Conservation (phyloP, 2,329 filamentous ascomycete species). For the Diaporthe amygdali region DNA sequence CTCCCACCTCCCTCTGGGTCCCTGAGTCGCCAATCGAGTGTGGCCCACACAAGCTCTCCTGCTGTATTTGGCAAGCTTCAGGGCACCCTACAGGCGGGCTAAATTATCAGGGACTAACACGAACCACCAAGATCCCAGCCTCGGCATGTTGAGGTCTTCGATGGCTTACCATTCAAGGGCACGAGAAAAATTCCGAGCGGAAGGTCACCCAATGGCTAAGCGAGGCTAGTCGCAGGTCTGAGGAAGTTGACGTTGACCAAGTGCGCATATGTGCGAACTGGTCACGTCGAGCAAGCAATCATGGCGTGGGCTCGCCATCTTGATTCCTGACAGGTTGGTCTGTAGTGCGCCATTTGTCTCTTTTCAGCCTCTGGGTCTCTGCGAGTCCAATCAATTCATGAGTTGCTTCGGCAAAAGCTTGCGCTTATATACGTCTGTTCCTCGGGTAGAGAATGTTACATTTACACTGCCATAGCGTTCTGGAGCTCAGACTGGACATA, state of each 20-base stretch:
- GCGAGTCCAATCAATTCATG: neutral
- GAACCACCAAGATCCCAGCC: neutral
- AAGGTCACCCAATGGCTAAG: neutral
- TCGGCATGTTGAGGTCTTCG: neutral
- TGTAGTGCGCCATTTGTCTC: neutral
- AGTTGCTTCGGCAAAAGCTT: neutral
- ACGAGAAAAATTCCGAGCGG: too few species aligned
- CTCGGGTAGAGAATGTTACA: too few species aligned
- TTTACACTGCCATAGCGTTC: too few species aligned
- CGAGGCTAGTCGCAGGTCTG: neutral
- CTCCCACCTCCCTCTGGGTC: neutral
- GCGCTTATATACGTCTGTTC: neutral
- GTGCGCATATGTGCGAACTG: neutral
- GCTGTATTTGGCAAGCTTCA: constrained; percentile 16
- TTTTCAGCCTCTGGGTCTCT: neutral
- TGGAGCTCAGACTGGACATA: too few species aligned
- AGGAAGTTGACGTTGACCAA: neutral
- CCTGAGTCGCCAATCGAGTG: constrained; percentile 6
- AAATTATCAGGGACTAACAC: neutral
- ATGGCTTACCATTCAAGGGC: neutral
- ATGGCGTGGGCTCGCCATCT: neutral
- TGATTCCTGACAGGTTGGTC: neutral
- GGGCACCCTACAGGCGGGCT: neutral
- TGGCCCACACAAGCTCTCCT: constrained; percentile 23
- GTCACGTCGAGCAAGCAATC: neutral